phyloP scores from a whole-genome alignment of 768 basidiomycete species.

The Lepiota subincarnata region DNA sequence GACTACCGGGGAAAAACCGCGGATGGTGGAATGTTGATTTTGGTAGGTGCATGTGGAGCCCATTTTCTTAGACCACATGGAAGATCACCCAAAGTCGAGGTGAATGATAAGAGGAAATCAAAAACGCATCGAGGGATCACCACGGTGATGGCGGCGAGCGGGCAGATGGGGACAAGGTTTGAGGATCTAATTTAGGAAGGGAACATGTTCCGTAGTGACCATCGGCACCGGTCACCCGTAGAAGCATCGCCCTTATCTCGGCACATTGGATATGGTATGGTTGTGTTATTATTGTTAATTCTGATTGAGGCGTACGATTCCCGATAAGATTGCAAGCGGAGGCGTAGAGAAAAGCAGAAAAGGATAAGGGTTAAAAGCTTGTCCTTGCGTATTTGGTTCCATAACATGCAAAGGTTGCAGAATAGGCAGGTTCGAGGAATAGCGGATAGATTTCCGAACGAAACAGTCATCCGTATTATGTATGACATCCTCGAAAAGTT shows the following conservation, averaged over 20 bases:
- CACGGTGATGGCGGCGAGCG: neutral
- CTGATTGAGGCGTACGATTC: neutral
- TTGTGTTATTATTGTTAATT: neutral
- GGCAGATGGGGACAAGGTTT: no score
- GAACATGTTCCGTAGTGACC: neutral
- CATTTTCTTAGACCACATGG: neutral
- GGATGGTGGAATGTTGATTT: neutral
- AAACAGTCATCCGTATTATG: conserved; percentile 6
- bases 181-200: no score
- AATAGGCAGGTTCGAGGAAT: neutral
- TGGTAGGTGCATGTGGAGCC: neutral
- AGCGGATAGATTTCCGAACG: neutral
- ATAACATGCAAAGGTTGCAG: neutral
- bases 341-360: no score
- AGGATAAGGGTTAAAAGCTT: neutral
- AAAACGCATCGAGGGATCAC: neutral
- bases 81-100: neutral
- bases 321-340: no score
- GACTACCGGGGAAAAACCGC: neutral
- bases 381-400: neutral
- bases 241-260: conserved; percentile 10
- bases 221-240: neutral
- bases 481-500: neutral
- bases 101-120: neutral
- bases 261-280: neutral